Conservation (phyloP, 1,284 basidiomycete genomes). For the Fistulinella staudtii region DNA sequence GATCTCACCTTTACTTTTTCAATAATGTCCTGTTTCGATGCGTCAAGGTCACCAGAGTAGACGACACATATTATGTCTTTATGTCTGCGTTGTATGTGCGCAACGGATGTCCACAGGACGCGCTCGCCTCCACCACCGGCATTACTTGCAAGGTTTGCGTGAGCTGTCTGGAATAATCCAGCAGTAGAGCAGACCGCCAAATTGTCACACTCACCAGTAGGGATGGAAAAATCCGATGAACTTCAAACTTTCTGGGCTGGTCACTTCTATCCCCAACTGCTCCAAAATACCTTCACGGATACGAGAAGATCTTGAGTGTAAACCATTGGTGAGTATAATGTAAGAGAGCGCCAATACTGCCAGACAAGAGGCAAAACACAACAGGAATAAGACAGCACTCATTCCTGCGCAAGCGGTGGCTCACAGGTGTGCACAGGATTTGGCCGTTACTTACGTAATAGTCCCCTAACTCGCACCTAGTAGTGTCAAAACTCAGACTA, state of each 20-base stretch:
- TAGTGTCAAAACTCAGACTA: not conserved
- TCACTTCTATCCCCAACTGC: constrained; percentile 9
- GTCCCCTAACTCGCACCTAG: not conserved
- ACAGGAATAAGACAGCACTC: constrained; percentile 11
- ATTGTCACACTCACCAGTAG: constrained; percentile 68
- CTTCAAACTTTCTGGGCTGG: constrained; percentile 29
- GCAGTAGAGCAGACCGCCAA: constrained; percentile 2
- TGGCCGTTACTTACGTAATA: not conserved
- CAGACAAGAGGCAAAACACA: constrained; percentile 19
- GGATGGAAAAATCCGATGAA: constrained; percentile 93
- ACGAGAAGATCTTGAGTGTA: constrained; percentile 22
- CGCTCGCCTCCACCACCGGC: constrained; percentile 97
- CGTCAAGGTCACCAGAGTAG: constrained; percentile 85
- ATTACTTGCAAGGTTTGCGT: constrained; percentile 59
- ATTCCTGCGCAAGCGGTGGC: constrained; percentile 6
- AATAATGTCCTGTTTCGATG: constrained; percentile 81
- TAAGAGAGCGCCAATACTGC: constrained; percentile 18
- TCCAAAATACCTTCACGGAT: constrained; percentile 20
- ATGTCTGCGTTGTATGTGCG: constrained; percentile 72
- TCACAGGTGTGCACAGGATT: too few relatives aligned
- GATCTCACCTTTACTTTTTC: constrained; percentile 70
- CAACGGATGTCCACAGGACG: constrained; percentile 91
- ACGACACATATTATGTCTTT: constrained; percentile 74
- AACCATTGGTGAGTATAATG: constrained; percentile 19
- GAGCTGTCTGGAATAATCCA: constrained; percentile 35